Base-by-base conservation (phyloP, 1,284 basidiomycete genomes). In the Phellopilus nigrolimitatus region DNA sequence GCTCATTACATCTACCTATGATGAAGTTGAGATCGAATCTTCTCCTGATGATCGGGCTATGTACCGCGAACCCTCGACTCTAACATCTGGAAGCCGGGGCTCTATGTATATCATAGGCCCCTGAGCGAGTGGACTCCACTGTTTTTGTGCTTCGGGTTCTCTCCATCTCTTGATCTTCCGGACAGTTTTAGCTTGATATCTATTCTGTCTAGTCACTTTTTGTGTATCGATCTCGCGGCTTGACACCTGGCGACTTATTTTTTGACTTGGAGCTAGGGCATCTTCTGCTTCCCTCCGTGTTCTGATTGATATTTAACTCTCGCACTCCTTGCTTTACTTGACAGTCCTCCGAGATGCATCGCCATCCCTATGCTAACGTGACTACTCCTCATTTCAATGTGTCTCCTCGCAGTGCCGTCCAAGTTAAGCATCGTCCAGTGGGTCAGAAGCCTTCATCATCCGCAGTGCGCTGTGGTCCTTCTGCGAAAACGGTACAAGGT, bases 311-410 rank as follows among this genome's bases (percentile, higher is more conserved):
- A 15, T 30, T 38, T 4, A 19, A n/a, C 30, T 24, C 1, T 15
- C 24, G 12, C 33, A 30, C 30, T 34, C 36, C 31, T 22, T 22
- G 38, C 10, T 36, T 2, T 2, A 28, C 34, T 13, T 21, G 21
- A n/a, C 5, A 10, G 12, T 15, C 7, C 31, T 19, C 19, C 4
- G 34, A 17, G 21, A 42, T 49, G 51, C 30, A 53, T 36, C 30
- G 46, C n/a, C 51, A 53, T 49, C 51, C 51, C 38, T 53, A 40
- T 40, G 51, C 51, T 21, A 41, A 17, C 17, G 51, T 40, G 7
- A 36, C 37, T 13, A 13, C 46, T 13, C 40, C 40, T 22, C 10
- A 33, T 8, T 12, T 25, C 15, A 19, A 34, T 27, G 41, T 45
- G 9, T 19, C 24, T 25, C 6, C 30, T 38, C 31, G 28, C n/a